Evolutionary conservation across 352 stramenopile species (phyloP).

Genomic region (Pythium sp.): DNA sequence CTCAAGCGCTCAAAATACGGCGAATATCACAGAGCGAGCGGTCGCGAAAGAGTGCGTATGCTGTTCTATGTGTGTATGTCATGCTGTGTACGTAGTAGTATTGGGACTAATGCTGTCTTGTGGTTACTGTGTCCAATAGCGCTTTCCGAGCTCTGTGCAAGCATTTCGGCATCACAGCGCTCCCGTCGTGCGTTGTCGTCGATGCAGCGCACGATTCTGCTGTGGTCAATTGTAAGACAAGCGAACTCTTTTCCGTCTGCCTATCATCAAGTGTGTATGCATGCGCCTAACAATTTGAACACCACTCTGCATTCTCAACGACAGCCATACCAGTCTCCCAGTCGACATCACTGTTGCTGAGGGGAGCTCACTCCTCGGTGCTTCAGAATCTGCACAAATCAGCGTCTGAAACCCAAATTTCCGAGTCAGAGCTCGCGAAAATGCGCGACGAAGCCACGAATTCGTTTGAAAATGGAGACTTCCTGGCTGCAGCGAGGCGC

Average conservation of each 20-base stretch:
- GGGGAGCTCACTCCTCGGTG: background rate
- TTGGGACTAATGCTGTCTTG: background rate
- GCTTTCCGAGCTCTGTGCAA: slow-evolving; percentile 41
- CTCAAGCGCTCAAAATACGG: background rate
- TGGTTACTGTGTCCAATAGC: slow-evolving; percentile 15
- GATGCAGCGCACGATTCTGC: slow-evolving; percentile 2
- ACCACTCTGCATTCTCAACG: background rate
- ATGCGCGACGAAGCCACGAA: slow-evolving; percentile 41
- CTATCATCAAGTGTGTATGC: background rate
- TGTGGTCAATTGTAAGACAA: background rate
- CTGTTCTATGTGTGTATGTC: background rate
- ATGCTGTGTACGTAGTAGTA: background rate
- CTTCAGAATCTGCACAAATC: background rate
- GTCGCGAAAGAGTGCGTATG: slow-evolving; percentile 5
- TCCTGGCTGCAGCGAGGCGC: slow-evolving; percentile 36
- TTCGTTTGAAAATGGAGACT: slow-evolving; percentile 54
- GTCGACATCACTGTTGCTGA: background rate
- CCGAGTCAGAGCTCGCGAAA: slow-evolving; percentile 24
- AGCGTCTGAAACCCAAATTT: background rate
- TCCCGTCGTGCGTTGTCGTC: slow-evolving; percentile 34
- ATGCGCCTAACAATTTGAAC: background rate
- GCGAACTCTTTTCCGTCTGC: background rate
- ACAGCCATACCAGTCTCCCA: background rate
- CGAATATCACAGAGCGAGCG: background rate
- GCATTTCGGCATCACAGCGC: slow-evolving; percentile 34